These are phyloP conservation scores for Uronychia binucleata DNA, from an alignment of 73 alveolate genomes.

Conservation along the genomic window DNA sequence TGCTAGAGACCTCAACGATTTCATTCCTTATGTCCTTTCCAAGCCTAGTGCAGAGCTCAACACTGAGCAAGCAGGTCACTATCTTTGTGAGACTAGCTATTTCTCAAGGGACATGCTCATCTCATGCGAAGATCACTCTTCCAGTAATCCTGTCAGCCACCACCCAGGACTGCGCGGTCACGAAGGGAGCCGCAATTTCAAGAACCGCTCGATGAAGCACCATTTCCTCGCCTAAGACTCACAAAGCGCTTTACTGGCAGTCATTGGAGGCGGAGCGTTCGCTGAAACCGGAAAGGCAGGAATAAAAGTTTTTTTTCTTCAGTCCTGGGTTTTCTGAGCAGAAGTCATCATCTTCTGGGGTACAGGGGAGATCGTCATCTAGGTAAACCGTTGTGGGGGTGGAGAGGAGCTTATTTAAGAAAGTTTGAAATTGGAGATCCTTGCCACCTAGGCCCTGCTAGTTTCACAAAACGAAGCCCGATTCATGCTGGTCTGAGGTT, in stretches of 20 bases:
- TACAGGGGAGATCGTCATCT: not conserved
- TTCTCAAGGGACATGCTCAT: conserved; percentile 43
- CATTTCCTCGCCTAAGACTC: not conserved
- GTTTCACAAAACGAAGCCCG: not conserved
- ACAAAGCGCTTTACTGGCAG: not conserved
- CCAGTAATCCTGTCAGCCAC: not conserved
- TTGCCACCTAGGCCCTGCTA: not conserved
- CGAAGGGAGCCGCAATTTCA: not conserved
- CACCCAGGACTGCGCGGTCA: not conserved
- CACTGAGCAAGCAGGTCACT: conserved; percentile 76
- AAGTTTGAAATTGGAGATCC: not conserved
- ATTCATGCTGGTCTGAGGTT: not conserved
- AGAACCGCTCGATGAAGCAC: not conserved
- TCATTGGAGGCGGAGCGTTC: not conserved
- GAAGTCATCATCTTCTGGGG: not conserved
- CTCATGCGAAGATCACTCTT: not conserved
- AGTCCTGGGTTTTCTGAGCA: not conserved
- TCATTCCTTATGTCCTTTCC: conserved; percentile 52
- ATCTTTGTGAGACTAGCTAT: conserved; percentile 88
- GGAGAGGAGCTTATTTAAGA: not conserved
- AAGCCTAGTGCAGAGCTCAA: conserved; percentile 54
- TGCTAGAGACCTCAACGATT: conserved; percentile 68
- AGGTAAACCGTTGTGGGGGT: not conserved
- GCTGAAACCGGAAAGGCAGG: not conserved
- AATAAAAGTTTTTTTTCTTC: not conserved